A percentile compares a stretch with the other conserved stretches of the same genome.
These are phyloP conservation scores for Zoysia pacifica DNA, from an alignment of 176 grass and related monocot species.

Conservation along the genomic window DNA sequence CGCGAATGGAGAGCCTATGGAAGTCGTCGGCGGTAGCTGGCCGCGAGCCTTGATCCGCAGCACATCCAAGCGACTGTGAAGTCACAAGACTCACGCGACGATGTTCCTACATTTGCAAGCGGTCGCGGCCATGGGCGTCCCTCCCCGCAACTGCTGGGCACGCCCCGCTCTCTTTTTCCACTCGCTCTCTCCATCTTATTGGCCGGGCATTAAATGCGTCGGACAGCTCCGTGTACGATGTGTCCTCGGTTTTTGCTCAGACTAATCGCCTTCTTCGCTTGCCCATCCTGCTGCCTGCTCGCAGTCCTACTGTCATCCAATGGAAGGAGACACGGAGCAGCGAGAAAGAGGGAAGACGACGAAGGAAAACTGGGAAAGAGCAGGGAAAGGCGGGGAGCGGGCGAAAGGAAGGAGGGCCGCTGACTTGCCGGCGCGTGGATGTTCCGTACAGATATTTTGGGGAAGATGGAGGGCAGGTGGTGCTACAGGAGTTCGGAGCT, in stretches of 20 bases:
- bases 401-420: background rate
- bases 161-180: slow-evolving; percentile 18
- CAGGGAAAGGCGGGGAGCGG: background rate
- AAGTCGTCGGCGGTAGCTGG: no score
- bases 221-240: slow-evolving; percentile 18
- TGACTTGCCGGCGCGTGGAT: background rate
- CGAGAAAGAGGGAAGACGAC: background rate
- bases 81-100: background rate
- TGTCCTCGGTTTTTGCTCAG: background rate
- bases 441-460: slow-evolving; percentile 41
- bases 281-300: no score
- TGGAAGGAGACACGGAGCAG: background rate
- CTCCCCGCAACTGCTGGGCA: slow-evolving; percentile 15
- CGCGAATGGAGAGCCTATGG: slow-evolving; percentile 4
- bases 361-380: background rate
- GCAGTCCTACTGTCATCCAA: background rate
- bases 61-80: background rate
- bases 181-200: slow-evolving; percentile 17
- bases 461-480: background rate
- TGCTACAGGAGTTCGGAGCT: slow-evolving; percentile 37
- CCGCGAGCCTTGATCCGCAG: no score
- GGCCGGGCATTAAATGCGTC: slow-evolving; percentile 18
- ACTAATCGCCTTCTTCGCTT: background rate
- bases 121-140: background rate
- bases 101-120: slow-evolving; percentile 21